Evolutionary conservation across 805 yeast genomes (phyloP), one percentile per base, ranked within the genome.

Genomic region (Lachancea quebecensis): DNA sequence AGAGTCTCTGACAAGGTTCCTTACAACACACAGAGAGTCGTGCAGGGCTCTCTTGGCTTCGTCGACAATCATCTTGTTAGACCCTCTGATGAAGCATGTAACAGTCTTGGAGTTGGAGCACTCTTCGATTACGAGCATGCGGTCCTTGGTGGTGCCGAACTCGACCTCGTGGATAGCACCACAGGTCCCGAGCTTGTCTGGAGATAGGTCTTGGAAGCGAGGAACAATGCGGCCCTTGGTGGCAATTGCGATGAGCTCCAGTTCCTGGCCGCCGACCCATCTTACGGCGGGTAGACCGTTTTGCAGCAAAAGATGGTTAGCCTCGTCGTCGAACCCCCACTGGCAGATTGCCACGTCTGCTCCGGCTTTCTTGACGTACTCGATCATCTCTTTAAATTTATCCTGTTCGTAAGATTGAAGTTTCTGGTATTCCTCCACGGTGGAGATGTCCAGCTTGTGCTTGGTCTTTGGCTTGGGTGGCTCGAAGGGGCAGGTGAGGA

Each of bases 301-400:
- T 57, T 91, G 85, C 55, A 90, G 72, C 49, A 93, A 74, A 62
- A 93, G 70, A 67, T 93, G 96, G 69, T 91, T 91, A 35, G 98
- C 98, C 72, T 91, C 99, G 66, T 91, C 99, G 66, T 91, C 99
- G 59, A 91, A 93, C 14, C 99, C 99, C 99, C 99, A 91, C 71
- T 91, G 99, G 70, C 99, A 93, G 34, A 95, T 91, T 42, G 91
- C 99, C 45, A 91, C 78, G 65, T 90, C 91, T 27, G 99, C 98
- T 35, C 98, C 98, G 0, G 95, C 75, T 21, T 75, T 78, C 68
- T 93, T 90, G 45, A 93, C 95, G 51, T 74, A 70, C 48, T 82
- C 74, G 48, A 93, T 89, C 99, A 93, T 93, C 64, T 86, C 88
- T 62, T 74, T 77, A 63, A 93, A 93, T 65, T 88, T 89, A 52